Evolutionary conservation across 768 basidiomycete species (phyloP), one percentile per base, ranked within the genome.

Genomic region (Candolleomyces efflorescens): DNA sequence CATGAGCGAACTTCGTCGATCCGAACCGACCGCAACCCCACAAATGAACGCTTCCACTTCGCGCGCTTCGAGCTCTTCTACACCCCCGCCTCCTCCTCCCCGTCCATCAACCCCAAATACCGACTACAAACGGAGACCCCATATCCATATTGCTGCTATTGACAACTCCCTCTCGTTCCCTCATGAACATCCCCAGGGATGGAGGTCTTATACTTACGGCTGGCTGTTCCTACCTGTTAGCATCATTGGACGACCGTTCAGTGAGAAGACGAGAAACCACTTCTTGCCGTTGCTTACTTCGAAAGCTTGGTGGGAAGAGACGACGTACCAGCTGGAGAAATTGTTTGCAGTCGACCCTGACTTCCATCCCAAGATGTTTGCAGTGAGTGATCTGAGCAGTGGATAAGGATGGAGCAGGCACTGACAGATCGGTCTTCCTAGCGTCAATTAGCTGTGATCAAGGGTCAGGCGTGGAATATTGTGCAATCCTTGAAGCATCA

Each of bases 161-260:
- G 94, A 95, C 67, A 95, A 95, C 69, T 94, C 91, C 0, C 81
- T 96, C 38, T 90, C 91, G 2, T 96, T 94, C 65, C 94, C 94
- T 23, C 91, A 94, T 62, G 88, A 93, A 65, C 92, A 95, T 64
- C 94, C 94, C 0, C 82, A 84, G 59, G 92, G 81, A 3, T 82
- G 81, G 82, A 79, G 85, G 39, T 86, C 86, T 12, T 94, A 88
- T 66, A 90, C 92, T 0, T 95, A 92, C 62, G 92, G 91, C 24
- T 93, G 92, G 92, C 68, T 94, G 41, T 93, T 89, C 67, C 77
- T 94, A 12, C 92, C 92, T 2, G 91, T 93, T 48, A 90, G 85
- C 63, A 68, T 92, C 59, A 91, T 94, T 63, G 92, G 92, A 17
- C 79, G 84, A 49, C 93, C 94, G 2, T 96, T 94, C 68, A 89